Evolutionary conservation across 2,329 filamentous ascomycete genomes (phyloP), one percentile per base, ranked within the genome.

Genomic region (Fusarium sp.): DNA sequence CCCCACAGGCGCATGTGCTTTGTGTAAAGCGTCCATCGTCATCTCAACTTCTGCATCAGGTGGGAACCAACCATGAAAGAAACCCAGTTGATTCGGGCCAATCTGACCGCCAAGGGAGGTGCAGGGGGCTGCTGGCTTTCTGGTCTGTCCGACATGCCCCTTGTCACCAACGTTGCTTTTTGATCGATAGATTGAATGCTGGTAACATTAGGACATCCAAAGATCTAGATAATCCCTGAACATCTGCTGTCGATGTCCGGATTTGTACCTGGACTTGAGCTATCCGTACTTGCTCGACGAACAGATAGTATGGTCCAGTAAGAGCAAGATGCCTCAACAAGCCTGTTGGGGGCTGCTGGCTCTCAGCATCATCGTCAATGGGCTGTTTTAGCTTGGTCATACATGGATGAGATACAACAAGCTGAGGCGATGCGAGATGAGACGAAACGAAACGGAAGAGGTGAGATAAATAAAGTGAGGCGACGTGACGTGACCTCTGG

Each of bases 1-100:
- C 66, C 72, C 72, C 69, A 62, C 68, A 69, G 67, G 66, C 35
- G 66, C 62, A 67, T 73, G 66, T 72, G 66, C 64, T 72, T 57
- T 60, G 54, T 56, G 49, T 49, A 55, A 65, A 74, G 64, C 50
- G 49, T 59, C 58, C 62, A 71, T 74, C 69, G 58, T 70, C 68
- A 71, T 68, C 68, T 73, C 59, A 57, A 73, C 58, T 68, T 71
- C 58, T 62, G 50, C 62, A 60, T 63, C 59, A 63, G 62, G 67
- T 66, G 58, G 57, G 60, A 70, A 66, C 57, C 59, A 55, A 63
- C 56, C 62, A 50, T 48, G 63, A 62, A 63, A 56, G 57, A 67
- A 66, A 48, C 57, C 49, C 39, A 52, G 65, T 63, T 28, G 33
- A 41, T 33, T 67, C 59, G 66, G 69, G 55, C 67, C 63, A 74